Conservation (phyloP, 257 asterid genomes). For the Jaltomata sinuosa region DNA sequence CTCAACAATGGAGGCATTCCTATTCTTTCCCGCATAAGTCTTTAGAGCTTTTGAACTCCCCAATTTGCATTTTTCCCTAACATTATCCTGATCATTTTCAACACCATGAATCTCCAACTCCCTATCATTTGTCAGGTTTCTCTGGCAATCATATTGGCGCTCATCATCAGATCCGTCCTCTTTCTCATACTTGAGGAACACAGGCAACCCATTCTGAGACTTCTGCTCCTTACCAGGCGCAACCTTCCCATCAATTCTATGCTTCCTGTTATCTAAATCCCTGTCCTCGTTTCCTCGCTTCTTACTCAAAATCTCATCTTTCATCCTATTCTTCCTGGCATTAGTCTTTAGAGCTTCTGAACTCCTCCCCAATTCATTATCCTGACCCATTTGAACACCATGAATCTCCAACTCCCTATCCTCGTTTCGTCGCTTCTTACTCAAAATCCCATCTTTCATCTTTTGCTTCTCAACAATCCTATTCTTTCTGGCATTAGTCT, state of each 20-base stretch:
- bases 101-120: not conserved
- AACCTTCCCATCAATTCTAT: not conserved
- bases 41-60: not conserved
- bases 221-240: not conserved
- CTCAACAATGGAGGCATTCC: too few species aligned
- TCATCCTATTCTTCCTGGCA: not conserved
- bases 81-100: not conserved
- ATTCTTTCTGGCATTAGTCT: not conserved
- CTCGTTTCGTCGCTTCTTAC: not conserved
- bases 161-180: too few species aligned
- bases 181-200: too few species aligned
- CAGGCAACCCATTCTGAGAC: too few species aligned
- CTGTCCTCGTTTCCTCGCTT: not conserved
- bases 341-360: not conserved
- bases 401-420: not conserved
- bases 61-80: not conserved
- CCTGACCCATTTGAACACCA: not conserved
- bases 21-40: not conserved
- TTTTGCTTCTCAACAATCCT: not conserved
- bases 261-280: not conserved
- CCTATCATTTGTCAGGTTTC: too few species aligned
- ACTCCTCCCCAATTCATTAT: not conserved
- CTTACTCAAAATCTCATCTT: not conserved
- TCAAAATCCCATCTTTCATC: not conserved
- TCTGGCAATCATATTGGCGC: too few species aligned